Evolutionary conservation across 352 stramenopile species (phyloP), one percentile per base, ranked within the genome.

Genomic region (Phytophthora uliginosa): DNA sequence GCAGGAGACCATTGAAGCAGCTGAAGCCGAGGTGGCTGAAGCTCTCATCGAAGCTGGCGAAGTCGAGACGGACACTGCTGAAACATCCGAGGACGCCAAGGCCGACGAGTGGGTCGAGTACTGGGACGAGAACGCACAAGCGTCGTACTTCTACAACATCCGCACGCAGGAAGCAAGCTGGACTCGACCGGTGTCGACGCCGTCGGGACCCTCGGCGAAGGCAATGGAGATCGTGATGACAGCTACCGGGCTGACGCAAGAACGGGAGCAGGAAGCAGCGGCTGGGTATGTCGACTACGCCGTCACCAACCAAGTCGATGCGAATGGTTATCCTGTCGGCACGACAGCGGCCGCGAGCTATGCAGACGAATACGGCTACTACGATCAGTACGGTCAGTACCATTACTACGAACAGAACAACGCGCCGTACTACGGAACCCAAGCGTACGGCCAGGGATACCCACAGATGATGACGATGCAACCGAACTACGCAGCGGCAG

Each of bases 91-190:
- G 0, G 61, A 55, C 12, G 47, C 55, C 4, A 83, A 66, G 24
- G 60, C 77, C 7, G 86, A 92, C 7, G 87, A 97, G 51, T 97
- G 91, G 91, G 87, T 96, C 65, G 89, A 97, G 66, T 97, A 96
- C 71, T 97, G 90, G 91, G 91, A 97, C 70, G 91, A 97, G 40
- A 97, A 89, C 53, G 89, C 89, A 2, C 89, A 95, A 40, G 89
- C 91, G 18, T 95, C 84, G 42, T 97, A 97, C 66, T 97, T 91
- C 69, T 97, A 94, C 83, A 97, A 96, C 65, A 93, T 91, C 33
- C 82, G 83, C 7, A 97, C 91, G 1, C 90, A 97, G 57, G 91
- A 97, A 71, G 90, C 89, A 52, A 95, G 84, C 61, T 97, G 90
- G 90, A 95, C 88, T 60, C 82, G 87, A 4, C 87, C 87, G 7